Evolutionary conservation across 2,329 filamentous ascomycete species (phyloP), one percentile per base, ranked within the genome.

Genomic region (Torrubiella hemipterigena): DNA sequence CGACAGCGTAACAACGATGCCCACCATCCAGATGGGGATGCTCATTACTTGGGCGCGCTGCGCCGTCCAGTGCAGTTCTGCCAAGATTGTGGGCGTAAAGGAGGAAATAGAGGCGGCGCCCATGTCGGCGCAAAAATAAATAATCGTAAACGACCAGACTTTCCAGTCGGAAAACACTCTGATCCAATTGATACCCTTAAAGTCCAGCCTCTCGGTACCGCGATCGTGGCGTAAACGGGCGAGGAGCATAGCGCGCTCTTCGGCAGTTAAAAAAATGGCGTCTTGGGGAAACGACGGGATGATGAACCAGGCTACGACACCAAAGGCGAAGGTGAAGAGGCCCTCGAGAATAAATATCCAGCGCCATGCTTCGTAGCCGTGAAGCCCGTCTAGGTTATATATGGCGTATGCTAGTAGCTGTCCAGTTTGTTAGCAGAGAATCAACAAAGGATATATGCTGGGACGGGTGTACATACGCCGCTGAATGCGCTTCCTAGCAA

Each of bases 341-440:
- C 70, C 71, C 42, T 75, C 70, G 36, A 76, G 73, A 52, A 75
- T 74, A 54, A 75, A 75, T 40, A 76, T 74, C 47, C 68, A 68
- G 37, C 64, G 58, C 67, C 66, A 70, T 0, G 58, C 36, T 18
- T 32, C 36, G 15, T 35, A 35, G 26, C 31, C 29, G 10, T 33
- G 30, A 6, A 33, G n/a, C 1, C 32, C 36, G 6, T 38, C 14
- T 32, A 38, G 35, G 26, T 38, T 17, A 7, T 35, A 15, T 17
- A 38, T 32, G 21, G 32, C 36, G 22, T 38, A 38, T 13, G 36
- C 36, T 14, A 38, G 32, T 24, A 38, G 32, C 35, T 38, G 19
- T 15, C 22, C 22, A 16, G 5, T 22, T 16, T 30, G 27, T 33
- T 19, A 33, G 31, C 18, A 14, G 16, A 5, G 8, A 7, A 10